phyloP scores from a whole-genome alignment of 1,284 basidiomycete species.

The Cutaneotrichosporon arboriforme region DNA sequence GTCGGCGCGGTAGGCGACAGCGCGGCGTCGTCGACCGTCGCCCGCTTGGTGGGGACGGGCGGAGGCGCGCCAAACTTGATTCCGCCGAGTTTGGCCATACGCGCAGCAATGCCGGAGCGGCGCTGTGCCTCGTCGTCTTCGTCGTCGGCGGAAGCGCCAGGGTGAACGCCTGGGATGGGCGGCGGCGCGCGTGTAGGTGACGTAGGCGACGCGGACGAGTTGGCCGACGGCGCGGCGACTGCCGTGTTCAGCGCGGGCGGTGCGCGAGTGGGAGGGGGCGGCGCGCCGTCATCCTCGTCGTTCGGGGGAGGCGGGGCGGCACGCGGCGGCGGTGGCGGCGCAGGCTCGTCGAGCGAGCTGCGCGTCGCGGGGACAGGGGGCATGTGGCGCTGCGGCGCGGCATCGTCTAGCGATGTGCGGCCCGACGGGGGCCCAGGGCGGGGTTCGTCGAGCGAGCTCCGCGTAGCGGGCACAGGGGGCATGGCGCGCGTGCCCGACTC shows the following conservation, averaged over 20 bases:
- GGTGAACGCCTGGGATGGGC: not conserved
- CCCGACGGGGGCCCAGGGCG: no score
- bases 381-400: no score
- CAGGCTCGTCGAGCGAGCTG: no score
- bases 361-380: no score
- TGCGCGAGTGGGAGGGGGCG: conserved; percentile 4
- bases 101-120: conserved; percentile 72
- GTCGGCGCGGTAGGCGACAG: not conserved
- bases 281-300: not conserved
- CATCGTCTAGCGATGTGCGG: no score
- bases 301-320: not conserved
- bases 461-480: no score
- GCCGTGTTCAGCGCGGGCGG: conserved; percentile 2
- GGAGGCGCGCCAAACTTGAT: conserved; percentile 64
- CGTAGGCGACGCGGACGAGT: conserved; percentile 10
- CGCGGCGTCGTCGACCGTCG: not conserved
- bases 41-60: conserved; percentile 22
- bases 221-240: not conserved
- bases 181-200: not conserved
- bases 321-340: no score
- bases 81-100: conserved; percentile 83
- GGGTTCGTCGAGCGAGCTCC: no score
- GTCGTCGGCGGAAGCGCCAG: not conserved
- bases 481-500: not conserved
- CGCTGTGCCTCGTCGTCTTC: conserved; percentile 60